phyloP scores from a whole-genome alignment of 169 alveolate species.

The Cryptosporidium viatorum region DNA sequence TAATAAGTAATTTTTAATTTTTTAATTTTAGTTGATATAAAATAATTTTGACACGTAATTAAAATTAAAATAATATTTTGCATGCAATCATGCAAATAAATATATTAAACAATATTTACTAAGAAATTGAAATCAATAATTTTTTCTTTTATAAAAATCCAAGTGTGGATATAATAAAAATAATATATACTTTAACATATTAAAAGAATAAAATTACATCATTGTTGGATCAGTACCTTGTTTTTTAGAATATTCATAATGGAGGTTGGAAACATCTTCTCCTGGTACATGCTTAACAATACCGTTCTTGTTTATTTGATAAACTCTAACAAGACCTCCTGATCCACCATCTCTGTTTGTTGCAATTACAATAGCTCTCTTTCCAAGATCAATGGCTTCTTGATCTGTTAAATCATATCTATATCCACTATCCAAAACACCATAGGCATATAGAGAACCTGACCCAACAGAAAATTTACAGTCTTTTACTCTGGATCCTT shows the following conservation, averaged over 20 bases:
- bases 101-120: not conserved
- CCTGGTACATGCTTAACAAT: conserved; percentile 92
- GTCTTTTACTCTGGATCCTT: conserved; percentile 93
- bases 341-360: conserved; percentile 99
- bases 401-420: conserved; percentile 92
- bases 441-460: conserved; percentile 98
- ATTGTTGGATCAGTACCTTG: conserved; percentile 79
- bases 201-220: not conserved
- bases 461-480: conserved; percentile 95
- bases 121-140: not conserved
- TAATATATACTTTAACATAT: not conserved
- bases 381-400: conserved; percentile 98
- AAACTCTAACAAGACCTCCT: conserved; percentile 98
- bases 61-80: too few species aligned
- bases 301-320: conserved; percentile 94
- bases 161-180: too few species aligned
- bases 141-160: too few species aligned
- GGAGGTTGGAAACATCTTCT: conserved; percentile 91
- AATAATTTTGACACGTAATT: not conserved
- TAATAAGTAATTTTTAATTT: too few species aligned
- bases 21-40: too few species aligned
- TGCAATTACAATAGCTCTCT: conserved; percentile 98
- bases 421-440: conserved; percentile 95
- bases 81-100: too few species aligned
- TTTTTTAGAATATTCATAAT: conserved; percentile 86